phyloP scores from a whole-genome alignment of 169 alveolate species.

The Pseudocohnilembus persalinus region DNA sequence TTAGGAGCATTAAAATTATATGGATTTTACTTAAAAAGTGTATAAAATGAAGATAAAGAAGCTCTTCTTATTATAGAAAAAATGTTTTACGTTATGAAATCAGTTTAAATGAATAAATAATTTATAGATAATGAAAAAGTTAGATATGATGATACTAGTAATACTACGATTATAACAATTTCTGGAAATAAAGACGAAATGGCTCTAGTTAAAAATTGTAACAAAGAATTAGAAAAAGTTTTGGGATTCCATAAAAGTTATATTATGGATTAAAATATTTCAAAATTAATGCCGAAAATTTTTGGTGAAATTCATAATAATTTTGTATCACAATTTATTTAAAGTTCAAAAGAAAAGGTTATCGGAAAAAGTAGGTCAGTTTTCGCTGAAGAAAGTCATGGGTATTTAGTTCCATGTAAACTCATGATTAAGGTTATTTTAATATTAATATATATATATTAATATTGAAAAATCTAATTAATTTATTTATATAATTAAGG shows the following conservation, averaged over 20 bases:
- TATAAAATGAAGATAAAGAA: slow-evolving; percentile 49
- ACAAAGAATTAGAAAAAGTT: slow-evolving; percentile 31
- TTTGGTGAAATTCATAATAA: slow-evolving; percentile 41
- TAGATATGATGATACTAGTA: slow-evolving; percentile 52
- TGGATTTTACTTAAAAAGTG: slow-evolving; percentile 38
- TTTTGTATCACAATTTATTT: slow-evolving; percentile 31
- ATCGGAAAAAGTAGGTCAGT: slow-evolving; percentile 33
- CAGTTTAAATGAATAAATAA: slow-evolving; percentile 18
- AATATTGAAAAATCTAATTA: too few relatives aligned
- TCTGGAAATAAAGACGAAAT: slow-evolving; percentile 39
- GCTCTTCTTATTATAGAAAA: slow-evolving; percentile 30
- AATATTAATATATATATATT: too few relatives aligned
- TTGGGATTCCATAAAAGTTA: slow-evolving; percentile 36
- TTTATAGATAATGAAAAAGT: slow-evolving; percentile 29
- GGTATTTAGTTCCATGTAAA: slow-evolving; percentile 32
- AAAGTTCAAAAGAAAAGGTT: slow-evolving; percentile 41
- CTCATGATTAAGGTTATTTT: slow-evolving; percentile 42
- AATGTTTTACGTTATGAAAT: slow-evolving; percentile 18
- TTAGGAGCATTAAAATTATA: slow-evolving; percentile 30
- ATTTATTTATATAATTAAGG: too few relatives aligned
- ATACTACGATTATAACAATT: slow-evolving; percentile 39
- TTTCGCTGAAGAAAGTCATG: slow-evolving; percentile 21
- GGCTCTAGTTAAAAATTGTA: slow-evolving; percentile 35
- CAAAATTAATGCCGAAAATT: slow-evolving; percentile 47
- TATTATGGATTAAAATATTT: slow-evolving; percentile 37